phyloP scores from a whole-genome alignment of 257 asterid species.

The Ballota nigra region DNA sequence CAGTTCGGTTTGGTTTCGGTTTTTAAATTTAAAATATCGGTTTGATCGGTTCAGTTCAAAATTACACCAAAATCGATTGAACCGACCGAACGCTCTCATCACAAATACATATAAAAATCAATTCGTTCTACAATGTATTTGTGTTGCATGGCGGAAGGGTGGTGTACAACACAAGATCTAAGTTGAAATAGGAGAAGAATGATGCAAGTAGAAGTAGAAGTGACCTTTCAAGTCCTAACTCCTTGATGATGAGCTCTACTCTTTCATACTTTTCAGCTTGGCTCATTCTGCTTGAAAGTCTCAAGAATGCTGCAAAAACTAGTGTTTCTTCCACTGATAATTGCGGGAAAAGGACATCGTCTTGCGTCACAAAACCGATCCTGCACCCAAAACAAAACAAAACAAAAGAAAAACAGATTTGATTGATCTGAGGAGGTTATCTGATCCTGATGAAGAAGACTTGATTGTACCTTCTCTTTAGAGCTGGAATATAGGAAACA shows the following conservation, averaged over 20 bases:
- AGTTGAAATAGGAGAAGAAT: neutral
- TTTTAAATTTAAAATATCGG: no score
- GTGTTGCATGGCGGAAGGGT: no score
- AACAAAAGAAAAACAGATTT: no score
- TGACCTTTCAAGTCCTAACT: conserved; percentile 89
- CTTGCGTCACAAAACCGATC: conserved; percentile 93
- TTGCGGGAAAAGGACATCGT: conserved; percentile 86
- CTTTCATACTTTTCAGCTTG: conserved; percentile 59
- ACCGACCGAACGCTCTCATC: no score
- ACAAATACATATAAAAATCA: no score
- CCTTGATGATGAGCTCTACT: conserved; percentile 67
- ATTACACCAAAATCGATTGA: no score
- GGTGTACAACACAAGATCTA: no score
- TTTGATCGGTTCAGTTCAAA: no score
- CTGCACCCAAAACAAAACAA: conserved; percentile 33
- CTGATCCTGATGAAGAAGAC: no score
- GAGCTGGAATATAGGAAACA: conserved; percentile 57
- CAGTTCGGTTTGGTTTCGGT: no score
- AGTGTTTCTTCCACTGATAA: conserved; percentile 90
- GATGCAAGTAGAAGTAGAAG: neutral
- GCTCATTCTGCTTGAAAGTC: conserved; percentile 79
- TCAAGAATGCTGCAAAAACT: conserved; percentile 72
- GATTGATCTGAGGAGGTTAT: no score
- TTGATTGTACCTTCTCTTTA: conserved; percentile 63
- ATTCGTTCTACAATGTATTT: no score